Percentiles rank a stretch among this genome's conserved stretches.
Conservation (phyloP, 179 eudicot species). For the Spinacia oleracea region DNA sequence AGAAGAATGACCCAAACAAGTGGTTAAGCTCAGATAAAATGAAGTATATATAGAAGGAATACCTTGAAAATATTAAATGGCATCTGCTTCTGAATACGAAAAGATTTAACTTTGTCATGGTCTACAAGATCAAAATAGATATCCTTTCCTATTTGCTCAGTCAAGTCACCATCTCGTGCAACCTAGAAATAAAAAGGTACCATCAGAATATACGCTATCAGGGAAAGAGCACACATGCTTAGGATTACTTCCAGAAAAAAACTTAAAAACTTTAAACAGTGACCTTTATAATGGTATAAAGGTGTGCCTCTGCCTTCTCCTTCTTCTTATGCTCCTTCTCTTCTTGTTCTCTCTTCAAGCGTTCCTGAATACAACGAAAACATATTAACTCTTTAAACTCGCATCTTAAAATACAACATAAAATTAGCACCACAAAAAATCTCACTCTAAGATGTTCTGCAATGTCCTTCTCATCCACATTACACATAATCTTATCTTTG, state of each 20-base stretch:
- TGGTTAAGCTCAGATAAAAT: not conserved
- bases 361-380: constrained; percentile 42
- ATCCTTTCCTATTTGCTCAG: constrained; percentile 76
- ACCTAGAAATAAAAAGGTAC: constrained; percentile 43
- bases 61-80: constrained; percentile 80
- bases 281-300: constrained; percentile 70
- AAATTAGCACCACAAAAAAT: constrained; percentile 13
- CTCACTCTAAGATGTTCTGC: constrained; percentile 70
- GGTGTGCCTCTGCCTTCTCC: constrained; percentile 79
- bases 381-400: not conserved
- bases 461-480: constrained; percentile 72
- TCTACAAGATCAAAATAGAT: constrained; percentile 87
- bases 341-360: constrained; percentile 67
- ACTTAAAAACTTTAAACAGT: not conserved
- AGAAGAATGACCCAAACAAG: not conserved
- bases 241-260: constrained; percentile 1
- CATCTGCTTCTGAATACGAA: constrained; percentile 77
- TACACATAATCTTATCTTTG: constrained; percentile 65
- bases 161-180: constrained; percentile 73
- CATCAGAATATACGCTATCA: not conserved
- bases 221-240: not conserved
- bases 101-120: constrained; percentile 78
- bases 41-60: constrained; percentile 6
- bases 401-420: not conserved
- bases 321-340: constrained; percentile 71